phyloP scores from a whole-genome alignment of 768 basidiomycete species.

The Favolaschia claudopus region DNA sequence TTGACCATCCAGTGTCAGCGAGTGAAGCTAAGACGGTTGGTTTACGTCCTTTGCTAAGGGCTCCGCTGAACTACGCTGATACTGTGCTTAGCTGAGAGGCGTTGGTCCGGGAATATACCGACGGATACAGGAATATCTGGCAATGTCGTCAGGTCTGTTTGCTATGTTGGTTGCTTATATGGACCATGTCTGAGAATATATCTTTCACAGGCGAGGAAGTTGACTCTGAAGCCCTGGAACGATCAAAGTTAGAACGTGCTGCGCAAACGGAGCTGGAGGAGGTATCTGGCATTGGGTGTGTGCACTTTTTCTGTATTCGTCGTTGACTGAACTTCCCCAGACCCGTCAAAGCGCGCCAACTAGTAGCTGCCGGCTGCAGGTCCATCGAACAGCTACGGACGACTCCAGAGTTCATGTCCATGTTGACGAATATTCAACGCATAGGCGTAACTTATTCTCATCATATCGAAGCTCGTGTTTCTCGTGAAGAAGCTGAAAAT shows the following conservation, averaged over 20 bases:
- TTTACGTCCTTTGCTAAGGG: not conserved
- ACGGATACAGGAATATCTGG: conserved; percentile 53
- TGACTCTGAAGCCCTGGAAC: conserved; percentile 26
- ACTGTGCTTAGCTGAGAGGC: conserved; percentile 38
- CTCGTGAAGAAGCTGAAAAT: conserved; percentile 50
- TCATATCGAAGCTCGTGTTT: conserved; percentile 44
- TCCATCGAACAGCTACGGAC: conserved; percentile 48
- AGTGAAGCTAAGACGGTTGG: conserved; percentile 49
- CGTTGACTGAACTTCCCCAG: conserved; percentile 30
- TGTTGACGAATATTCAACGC: conserved; percentile 48
- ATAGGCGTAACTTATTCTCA: conserved; percentile 49
- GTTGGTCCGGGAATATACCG: conserved; percentile 51
- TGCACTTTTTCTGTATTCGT: not conserved
- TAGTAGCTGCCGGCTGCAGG: conserved; percentile 59
- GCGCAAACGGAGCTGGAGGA: conserved; percentile 41
- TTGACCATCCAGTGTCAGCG: conserved; percentile 53
- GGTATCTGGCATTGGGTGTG: conserved; percentile 59
- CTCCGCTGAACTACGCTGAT: not conserved
- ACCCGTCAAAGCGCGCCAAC: conserved; percentile 46
- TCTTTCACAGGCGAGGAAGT: not conserved
- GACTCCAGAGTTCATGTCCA: conserved; percentile 43
- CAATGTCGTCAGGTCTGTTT: conserved; percentile 41
- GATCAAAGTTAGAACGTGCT: conserved; percentile 33
- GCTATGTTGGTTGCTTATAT: conserved; percentile 9
- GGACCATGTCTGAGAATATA: not conserved